Evolutionary conservation across 2,329 filamentous ascomycete species (phyloP), one percentile per base, ranked within the genome.

Genomic region (Monilinia fructicola): DNA sequence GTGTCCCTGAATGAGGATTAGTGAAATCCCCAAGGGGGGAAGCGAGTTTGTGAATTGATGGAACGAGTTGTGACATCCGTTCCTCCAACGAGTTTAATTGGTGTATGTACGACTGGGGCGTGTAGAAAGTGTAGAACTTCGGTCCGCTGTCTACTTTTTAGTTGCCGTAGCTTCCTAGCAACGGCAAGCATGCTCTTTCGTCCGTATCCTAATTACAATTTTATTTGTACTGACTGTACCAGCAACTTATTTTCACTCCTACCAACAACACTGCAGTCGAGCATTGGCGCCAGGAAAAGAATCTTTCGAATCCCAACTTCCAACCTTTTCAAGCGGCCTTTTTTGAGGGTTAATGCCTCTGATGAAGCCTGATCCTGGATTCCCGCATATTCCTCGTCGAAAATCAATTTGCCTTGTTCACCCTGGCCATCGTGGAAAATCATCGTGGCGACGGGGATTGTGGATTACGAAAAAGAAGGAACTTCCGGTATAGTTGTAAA

Each of bases 331-430:
- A 11, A 23, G 10, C 9, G 12, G 23, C 10, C 48, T 26, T 50
- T 42, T 23, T 28, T 31, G 31, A 53, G n/a, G 46, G 26, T 38
- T 6, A 38, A 31, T 65, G 42, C 59, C 62, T 65, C 21, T 58
- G 23, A 59, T 65, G 52, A 58, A 59, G 63, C 53, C 48, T 50
- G 44, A 60, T 60, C 63, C 63, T 60, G 53, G 63, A 38, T 42
- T 65, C 54, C 54, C 63, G 63, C 63, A n/a, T 53, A 12, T 48
- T 58, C 63, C 63, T 65, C 63, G 63, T 63, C 50, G 65, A 48
- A 50, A 62, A 55, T 66, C 65, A 48, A 48, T 31, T 31, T 46
- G 18, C 58, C 64, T 40, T 23, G 56, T 48, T 54, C 44, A 44
- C 23, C 54, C 53, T 58, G 62, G 40, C 46, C 59, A 48, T 46